These are phyloP conservation scores for Leptomonas seymouri DNA, from an alignment of 208 protist genomes.

Conservation along the genomic window DNA sequence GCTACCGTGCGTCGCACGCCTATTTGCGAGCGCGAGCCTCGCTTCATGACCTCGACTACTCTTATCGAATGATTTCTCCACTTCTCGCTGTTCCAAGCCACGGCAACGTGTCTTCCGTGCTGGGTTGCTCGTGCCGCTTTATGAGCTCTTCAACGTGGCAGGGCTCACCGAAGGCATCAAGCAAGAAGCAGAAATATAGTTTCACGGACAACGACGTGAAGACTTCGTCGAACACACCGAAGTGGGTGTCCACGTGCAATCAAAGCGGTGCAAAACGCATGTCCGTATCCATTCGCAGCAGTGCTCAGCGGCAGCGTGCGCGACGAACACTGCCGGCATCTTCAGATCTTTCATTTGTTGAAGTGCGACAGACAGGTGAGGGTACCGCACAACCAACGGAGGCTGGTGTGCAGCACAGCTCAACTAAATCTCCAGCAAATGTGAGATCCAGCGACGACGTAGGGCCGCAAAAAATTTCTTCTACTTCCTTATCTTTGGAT, in stretches of 20 bases:
- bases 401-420: no score
- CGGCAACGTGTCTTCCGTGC: neutral
- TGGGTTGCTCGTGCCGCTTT: neutral
- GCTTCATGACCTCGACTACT: neutral
- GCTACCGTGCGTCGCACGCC: neutral
- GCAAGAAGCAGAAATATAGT: neutral
- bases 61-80: neutral
- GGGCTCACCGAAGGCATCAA: neutral
- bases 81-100: neutral
- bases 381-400: no score
- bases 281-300: slow-evolving; percentile 74
- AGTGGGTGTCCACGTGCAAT: slow-evolving; percentile 29
- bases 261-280: slow-evolving; percentile 41
- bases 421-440: no score
- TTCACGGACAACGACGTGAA: neutral
- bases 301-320: slow-evolving; percentile 25
- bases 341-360: neutral
- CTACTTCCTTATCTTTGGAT: no score
- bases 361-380: neutral
- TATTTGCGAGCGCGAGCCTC: neutral
- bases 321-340: slow-evolving; percentile 14
- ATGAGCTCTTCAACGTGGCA: neutral
- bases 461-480: no score
- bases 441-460: no score
- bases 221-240: neutral